Conservation (phyloP, 192 early-diverging fungal genomes). For the Backusella mclennaniae region DNA sequence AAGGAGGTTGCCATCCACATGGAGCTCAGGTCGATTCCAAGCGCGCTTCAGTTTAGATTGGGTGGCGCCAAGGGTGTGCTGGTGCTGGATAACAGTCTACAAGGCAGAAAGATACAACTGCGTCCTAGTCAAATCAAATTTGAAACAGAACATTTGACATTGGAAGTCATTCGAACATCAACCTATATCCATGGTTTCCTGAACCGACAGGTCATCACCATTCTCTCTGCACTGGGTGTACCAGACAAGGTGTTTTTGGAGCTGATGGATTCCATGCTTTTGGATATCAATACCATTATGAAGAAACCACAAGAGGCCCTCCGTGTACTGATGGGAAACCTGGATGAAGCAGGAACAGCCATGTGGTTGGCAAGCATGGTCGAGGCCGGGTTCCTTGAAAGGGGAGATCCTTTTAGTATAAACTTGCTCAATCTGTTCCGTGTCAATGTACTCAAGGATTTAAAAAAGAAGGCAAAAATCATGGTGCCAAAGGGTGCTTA, state of each 20-base stretch:
- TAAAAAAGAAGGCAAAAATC: conserved; percentile 54
- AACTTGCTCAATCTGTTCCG: conserved; percentile 46
- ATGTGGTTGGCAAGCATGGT: conserved; percentile 43
- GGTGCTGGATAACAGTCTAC: conserved; percentile 33
- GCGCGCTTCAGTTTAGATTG: conserved; percentile 72
- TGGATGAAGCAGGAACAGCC: conserved; percentile 44
- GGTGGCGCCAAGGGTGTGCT: conserved; percentile 67
- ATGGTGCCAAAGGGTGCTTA: conserved; percentile 50
- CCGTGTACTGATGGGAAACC: conserved; percentile 36
- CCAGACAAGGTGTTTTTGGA: conserved; percentile 53
- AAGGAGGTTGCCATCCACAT: conserved; percentile 35
- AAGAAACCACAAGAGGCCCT: conserved; percentile 34
- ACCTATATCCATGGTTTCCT: conserved; percentile 50
- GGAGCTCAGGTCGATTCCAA: conserved; percentile 41
- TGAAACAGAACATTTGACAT: conserved; percentile 38
- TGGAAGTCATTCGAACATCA: conserved; percentile 62
- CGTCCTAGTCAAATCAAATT: conserved; percentile 63
- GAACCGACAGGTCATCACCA: conserved; percentile 65
- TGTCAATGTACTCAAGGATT: conserved; percentile 42
- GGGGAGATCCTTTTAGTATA: conserved; percentile 42
- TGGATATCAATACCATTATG: conserved; percentile 38
- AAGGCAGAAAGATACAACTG: conserved; percentile 41
- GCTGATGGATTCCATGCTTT: conserved; percentile 43
- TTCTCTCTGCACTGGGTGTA: conserved; percentile 57
- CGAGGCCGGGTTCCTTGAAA: conserved; percentile 43